A percentile compares a stretch with the other conserved stretches of the same genome.
These are phyloP conservation scores for Calonectria hongkongensis DNA, from an alignment of 2,329 filamentous ascomycete species.

Conservation along the genomic window DNA sequence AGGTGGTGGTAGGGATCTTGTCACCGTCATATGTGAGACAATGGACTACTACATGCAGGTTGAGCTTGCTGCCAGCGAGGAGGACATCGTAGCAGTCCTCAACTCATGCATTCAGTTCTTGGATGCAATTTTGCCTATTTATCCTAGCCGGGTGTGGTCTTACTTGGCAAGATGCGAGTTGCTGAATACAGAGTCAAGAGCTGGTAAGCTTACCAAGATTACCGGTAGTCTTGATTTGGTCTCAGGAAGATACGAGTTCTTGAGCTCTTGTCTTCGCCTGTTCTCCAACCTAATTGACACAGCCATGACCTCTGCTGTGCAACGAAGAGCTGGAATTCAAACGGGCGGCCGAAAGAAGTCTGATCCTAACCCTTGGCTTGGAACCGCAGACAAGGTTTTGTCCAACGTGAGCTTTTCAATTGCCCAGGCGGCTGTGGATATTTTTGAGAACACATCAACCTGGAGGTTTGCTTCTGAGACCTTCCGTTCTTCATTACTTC, in stretches of 20 bases:
- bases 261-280: constrained; percentile 82
- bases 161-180: constrained; percentile 88
- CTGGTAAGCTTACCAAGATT: constrained; percentile 85
- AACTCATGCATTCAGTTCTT: constrained; percentile 87
- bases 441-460: constrained; percentile 88
- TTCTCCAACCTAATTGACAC: constrained; percentile 87
- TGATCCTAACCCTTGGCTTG: constrained; percentile 76
- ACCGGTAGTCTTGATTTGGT: constrained; percentile 89
- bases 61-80: constrained; percentile 73
- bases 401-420: constrained; percentile 83
- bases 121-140: constrained; percentile 81
- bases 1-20: constrained; percentile 81
- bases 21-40: constrained; percentile 88
- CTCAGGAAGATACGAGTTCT: constrained; percentile 84
- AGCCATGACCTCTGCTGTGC: constrained; percentile 80
- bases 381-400: constrained; percentile 86
- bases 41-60: constrained; percentile 83
- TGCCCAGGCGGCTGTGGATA: constrained; percentile 84
- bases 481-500: constrained; percentile 81
- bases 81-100: constrained; percentile 79
- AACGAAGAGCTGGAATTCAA: constrained; percentile 76
- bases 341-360: constrained; percentile 66
- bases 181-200: constrained; percentile 84
- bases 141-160: constrained; percentile 92
- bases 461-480: constrained; percentile 86